Conservation (phyloP, 1,284 basidiomycete species). For the Coriolopsis trogii region DNA sequence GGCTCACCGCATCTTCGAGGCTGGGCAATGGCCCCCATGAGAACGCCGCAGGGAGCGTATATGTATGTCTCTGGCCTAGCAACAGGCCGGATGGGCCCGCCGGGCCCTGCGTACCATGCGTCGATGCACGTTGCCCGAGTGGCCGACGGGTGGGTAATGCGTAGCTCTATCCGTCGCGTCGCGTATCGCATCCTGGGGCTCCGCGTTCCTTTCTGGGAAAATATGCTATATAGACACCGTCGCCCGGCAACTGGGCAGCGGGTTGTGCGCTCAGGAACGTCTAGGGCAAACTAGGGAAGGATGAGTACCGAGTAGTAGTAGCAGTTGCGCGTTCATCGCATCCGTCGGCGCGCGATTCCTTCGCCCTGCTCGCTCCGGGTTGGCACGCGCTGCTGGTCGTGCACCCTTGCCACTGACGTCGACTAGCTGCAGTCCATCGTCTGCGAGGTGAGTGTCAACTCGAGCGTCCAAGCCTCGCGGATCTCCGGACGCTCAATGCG, state of each 20-base stretch:
- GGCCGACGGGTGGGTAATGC: constrained; percentile 13
- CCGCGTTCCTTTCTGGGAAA: too few species aligned
- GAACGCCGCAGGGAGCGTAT: constrained; percentile 11
- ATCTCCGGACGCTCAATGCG: neutral
- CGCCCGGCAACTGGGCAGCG: neutral
- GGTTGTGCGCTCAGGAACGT: constrained; percentile 13
- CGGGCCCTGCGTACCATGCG: neutral
- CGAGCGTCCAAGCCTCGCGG: neutral
- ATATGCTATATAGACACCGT: constrained; percentile 11
- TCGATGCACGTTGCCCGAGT: constrained; percentile 12
- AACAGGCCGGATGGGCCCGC: constrained; percentile 2
- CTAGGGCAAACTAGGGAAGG: constrained; percentile 2
- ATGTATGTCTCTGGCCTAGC: constrained; percentile 11
- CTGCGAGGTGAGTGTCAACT: too few species aligned
- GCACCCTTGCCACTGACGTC: too few species aligned
- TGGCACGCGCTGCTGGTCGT: too few species aligned
- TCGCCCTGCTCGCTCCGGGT: neutral
- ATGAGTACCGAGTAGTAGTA: too few species aligned
- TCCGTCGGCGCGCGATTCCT: neutral
- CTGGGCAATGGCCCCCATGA: too few species aligned
- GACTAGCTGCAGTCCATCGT: too few species aligned
- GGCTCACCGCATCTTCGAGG: too few species aligned
- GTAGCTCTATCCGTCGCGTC: too few species aligned
- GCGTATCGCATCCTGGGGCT: too few species aligned
- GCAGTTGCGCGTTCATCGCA: neutral